Conservation (phyloP, 306 rosid species). For the Begonia peltatifolia region DNA sequence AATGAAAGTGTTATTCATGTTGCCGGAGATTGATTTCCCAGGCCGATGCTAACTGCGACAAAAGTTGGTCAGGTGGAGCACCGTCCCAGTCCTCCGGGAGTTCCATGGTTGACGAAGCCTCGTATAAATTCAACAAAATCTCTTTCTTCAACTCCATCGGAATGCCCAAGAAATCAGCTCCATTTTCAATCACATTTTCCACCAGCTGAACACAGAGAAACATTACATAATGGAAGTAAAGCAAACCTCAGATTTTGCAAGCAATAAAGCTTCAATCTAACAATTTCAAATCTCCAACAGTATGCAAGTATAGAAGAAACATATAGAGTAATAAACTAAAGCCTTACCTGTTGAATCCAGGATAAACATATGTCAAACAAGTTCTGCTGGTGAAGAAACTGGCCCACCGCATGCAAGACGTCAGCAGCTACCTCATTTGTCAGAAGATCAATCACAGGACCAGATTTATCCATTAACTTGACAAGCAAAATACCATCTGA, state of each 20-base stretch:
- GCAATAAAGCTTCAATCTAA: too few species aligned
- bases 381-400: conserved; percentile 59
- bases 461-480: conserved; percentile 85
- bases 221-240: too few species aligned
- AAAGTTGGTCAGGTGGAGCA: conserved; percentile 55
- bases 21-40: conserved; percentile 78
- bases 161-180: conserved; percentile 56
- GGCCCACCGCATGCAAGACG: conserved; percentile 56
- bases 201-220: conserved; percentile 39
- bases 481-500: conserved; percentile 79
- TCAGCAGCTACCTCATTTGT: conserved; percentile 64
- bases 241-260: too few species aligned
- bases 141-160: conserved; percentile 75
- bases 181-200: conserved; percentile 66
- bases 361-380: conserved; percentile 71
- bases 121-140: conserved; percentile 60
- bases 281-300: too few species aligned
- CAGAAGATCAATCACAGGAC: conserved; percentile 77
- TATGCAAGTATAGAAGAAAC: too few species aligned
- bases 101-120: conserved; percentile 55
- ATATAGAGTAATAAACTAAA: neutral
- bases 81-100: conserved; percentile 90
- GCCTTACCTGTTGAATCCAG: conserved; percentile 86
- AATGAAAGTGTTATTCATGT: conserved; percentile 26
- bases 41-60: conserved; percentile 73